phyloP scores from a whole-genome alignment of 2,329 filamentous ascomycete genomes.

The Mycogone perniciosa region DNA sequence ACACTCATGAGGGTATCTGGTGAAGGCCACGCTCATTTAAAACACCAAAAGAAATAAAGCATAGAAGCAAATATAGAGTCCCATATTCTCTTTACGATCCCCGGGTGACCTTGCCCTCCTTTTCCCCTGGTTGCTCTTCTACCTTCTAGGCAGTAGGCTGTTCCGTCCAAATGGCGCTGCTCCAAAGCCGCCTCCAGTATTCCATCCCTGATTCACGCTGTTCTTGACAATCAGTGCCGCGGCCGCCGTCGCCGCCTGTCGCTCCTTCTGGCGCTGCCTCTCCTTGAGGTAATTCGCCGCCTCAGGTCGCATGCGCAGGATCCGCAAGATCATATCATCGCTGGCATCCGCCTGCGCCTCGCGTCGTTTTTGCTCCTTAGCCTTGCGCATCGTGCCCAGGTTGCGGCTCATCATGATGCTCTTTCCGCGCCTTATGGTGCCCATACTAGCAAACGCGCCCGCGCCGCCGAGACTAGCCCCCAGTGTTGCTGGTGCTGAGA shows the following conservation, averaged over 20 bases:
- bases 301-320: constrained; percentile 90
- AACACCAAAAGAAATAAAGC: constrained; percentile 11
- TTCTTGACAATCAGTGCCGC: constrained; percentile 93
- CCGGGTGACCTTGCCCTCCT: neutral
- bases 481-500: constrained; percentile 57
- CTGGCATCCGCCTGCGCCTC: constrained; percentile 94
- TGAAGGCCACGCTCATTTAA: constrained; percentile 10
- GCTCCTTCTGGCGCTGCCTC: constrained; percentile 86
- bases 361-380: constrained; percentile 91
- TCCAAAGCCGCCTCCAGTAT: constrained; percentile 30
- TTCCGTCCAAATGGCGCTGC: constrained; percentile 39
- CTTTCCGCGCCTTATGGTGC: constrained; percentile 60
- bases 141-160: constrained; percentile 43
- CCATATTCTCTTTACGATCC: constrained; percentile 4
- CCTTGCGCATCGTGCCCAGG: constrained; percentile 89
- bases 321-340: constrained; percentile 96
- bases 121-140: constrained; percentile 13
- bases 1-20: constrained; percentile 13
- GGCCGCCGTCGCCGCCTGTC: constrained; percentile 80
- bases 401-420: constrained; percentile 93
- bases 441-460: constrained; percentile 56
- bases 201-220: constrained; percentile 62
- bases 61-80: constrained; percentile 9
- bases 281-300: constrained; percentile 83
- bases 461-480: constrained; percentile 30